Evolutionary conservation across 805 yeast species (phyloP).

Genomic region (Myxozyma melibiosi): DNA sequence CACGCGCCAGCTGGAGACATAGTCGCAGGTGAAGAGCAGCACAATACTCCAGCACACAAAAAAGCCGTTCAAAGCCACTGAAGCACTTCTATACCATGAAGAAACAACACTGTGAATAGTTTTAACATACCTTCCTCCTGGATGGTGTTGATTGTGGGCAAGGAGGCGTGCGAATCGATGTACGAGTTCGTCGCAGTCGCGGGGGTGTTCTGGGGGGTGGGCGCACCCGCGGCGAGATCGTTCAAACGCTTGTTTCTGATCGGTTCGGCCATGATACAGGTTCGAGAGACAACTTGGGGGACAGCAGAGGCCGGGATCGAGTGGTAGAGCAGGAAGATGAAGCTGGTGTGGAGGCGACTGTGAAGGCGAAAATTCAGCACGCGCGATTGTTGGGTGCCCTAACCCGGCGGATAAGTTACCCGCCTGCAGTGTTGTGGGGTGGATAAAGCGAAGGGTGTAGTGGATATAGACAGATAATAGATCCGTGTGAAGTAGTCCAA

Average conservation of each 20-base stretch:
- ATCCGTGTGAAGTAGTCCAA: background rate
- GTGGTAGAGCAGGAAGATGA: background rate
- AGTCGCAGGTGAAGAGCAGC: too few species aligned
- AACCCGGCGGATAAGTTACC: background rate
- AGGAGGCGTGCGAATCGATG: conserved; percentile 51
- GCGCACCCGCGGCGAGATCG: conserved; percentile 82
- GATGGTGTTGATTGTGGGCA: conserved; percentile 63
- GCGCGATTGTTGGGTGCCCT: conserved; percentile 9
- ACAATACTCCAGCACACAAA: background rate
- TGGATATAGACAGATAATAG: too few species aligned
- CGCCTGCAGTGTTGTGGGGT: too few species aligned
- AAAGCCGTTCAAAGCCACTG: background rate
- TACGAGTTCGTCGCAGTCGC: conserved; percentile 63
- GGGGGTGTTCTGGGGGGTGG: conserved; percentile 98
- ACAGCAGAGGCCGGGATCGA: conserved; percentile 5
- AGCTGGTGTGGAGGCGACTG: conserved; percentile 3
- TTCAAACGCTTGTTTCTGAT: conserved; percentile 70
- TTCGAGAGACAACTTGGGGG: background rate
- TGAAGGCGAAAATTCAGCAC: conserved; percentile 14
- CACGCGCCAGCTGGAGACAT: too few species aligned
- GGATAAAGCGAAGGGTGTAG: too few species aligned
- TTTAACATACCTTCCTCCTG: conserved; percentile 63
- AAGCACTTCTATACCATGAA: too few species aligned
- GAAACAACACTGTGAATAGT: background rate
- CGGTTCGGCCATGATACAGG: conserved; percentile 74